Conservation (phyloP, 169 alveolate genomes). For the Prorocentrum cordatum region DNA sequence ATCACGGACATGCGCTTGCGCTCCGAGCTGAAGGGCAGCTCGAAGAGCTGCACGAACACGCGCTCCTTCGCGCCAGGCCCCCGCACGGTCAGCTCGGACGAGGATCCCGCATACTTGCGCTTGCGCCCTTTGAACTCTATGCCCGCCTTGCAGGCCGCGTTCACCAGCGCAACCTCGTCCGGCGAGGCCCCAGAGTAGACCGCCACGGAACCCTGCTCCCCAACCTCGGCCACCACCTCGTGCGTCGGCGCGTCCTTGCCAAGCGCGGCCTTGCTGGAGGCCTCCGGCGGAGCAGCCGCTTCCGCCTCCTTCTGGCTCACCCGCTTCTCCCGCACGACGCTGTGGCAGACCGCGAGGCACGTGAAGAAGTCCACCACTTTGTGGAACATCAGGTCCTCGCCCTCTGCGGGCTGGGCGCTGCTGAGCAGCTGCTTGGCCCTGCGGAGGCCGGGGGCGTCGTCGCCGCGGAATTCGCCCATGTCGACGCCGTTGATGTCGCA, state of each 20-base stretch:
- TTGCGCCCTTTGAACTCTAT: not conserved
- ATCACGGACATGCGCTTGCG: slow-evolving; percentile 62
- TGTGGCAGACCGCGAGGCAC: slow-evolving; percentile 19
- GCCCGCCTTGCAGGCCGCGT: not conserved
- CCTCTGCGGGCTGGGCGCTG: not conserved
- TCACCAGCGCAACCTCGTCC: slow-evolving; percentile 21
- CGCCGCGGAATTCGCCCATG: too few species aligned
- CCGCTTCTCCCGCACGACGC: too few species aligned
- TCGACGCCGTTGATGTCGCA: too few species aligned
- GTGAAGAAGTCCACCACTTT: not conserved
- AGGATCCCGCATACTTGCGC: not conserved
- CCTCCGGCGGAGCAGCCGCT: too few species aligned
- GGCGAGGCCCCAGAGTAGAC: slow-evolving; percentile 33
- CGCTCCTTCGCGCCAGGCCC: not conserved
- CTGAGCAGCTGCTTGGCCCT: not conserved
- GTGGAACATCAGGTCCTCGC: not conserved
- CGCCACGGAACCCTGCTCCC: too few species aligned
- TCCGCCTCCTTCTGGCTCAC: too few species aligned
- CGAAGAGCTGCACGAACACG: not conserved
- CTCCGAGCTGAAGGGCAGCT: slow-evolving; percentile 53
- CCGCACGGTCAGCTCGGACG: not conserved
- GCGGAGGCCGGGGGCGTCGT: too few species aligned
- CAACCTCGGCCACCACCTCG: too few species aligned
- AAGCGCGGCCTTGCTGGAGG: too few species aligned
- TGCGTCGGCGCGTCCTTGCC: too few species aligned